Percentiles rank a stretch among this genome's conserved stretches.
Evolutionary conservation across 2,329 filamentous ascomycete species (phyloP).

Genomic region (Pseudogymnoascus sp.): DNA sequence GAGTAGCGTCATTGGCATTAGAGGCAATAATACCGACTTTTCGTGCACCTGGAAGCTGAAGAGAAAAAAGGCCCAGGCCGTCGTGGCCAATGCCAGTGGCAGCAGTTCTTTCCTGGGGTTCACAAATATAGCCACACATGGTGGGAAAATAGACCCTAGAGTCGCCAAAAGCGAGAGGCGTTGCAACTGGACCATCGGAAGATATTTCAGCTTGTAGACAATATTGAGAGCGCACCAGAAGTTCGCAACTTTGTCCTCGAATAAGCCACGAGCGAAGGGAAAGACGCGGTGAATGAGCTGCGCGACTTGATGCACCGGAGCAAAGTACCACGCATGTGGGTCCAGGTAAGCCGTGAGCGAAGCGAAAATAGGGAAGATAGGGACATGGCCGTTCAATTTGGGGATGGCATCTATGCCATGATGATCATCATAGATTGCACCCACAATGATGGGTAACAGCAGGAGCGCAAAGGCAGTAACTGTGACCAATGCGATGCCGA

Average conservation of each 20-base stretch:
- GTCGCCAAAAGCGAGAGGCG: slow-evolving; percentile 69
- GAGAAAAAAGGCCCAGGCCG: slow-evolving; percentile 94
- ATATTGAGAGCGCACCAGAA: slow-evolving; percentile 94
- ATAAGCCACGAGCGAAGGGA: slow-evolving; percentile 88
- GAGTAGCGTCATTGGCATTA: slow-evolving; percentile 88
- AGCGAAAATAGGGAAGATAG: slow-evolving; percentile 54
- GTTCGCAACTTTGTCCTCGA: slow-evolving; percentile 98
- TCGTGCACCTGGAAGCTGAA: slow-evolving; percentile 98
- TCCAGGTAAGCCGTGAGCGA: slow-evolving; percentile 53
- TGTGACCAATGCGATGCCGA: slow-evolving; percentile 70
- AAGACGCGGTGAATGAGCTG: slow-evolving; percentile 92
- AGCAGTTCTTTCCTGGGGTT: slow-evolving; percentile 70
- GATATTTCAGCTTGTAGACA: slow-evolving; percentile 75
- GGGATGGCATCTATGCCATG: slow-evolving; percentile 53
- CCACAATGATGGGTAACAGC: slow-evolving; percentile 66
- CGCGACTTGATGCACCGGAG: slow-evolving; percentile 66
- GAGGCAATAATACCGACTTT: slow-evolving; percentile 87
- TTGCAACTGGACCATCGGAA: slow-evolving; percentile 65
- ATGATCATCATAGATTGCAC: slow-evolving; percentile 61
- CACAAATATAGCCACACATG: slow-evolving; percentile 72
- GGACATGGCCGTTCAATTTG: slow-evolving; percentile 50
- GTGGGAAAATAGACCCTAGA: slow-evolving; percentile 65
- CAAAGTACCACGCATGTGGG: slow-evolving; percentile 62
- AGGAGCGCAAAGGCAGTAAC: slow-evolving; percentile 65
- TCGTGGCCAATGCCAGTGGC: slow-evolving; percentile 71